Base-by-base conservation (phyloP, 495 filamentous ascomycete species). In the Neurospora sp. region DNA sequence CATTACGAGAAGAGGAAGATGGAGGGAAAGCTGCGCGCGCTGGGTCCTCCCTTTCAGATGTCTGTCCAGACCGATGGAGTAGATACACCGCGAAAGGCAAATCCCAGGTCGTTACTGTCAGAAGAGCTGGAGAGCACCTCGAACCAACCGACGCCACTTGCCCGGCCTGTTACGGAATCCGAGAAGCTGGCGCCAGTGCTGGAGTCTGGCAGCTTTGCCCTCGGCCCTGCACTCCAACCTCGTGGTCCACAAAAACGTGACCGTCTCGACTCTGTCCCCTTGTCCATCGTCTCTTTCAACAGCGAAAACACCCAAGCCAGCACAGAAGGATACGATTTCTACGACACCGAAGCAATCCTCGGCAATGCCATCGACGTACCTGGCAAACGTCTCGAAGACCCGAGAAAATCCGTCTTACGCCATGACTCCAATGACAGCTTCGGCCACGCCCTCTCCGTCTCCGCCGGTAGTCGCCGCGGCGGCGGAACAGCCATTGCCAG, bases 381-480 rank as follows among this genome's bases (percentile, higher is more conserved):
- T 9, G 75, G 81, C 20, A 82, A 84, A 27, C 81, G 83, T 0
- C 80, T 82, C 0, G 22, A 31, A 61, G 9, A 22, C 22, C 22
- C 20, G 10, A 31, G 22, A 61, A 61, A 22, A 16, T 14, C 53
- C 7, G 85, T 89, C 22, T 77, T 86, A 31, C 86, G 91, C 27
- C 90, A 91, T 68, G 90, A 94, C 74, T 96, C 93, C 2, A 87
- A 90, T 31, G 93, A 95, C 73, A 94, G 92, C 75, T 93, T 93
- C 75, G 73, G 75, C 10, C 88, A 91, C 40, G 89, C 96, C 84
- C 93, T 96, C 79, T 94, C 91, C n/a, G 87, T 90, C 9, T 94
- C 92, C 3, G 89, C 89, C 14, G 88, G 90, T 20, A 89, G 88
- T 68, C 76, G 81, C 37, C 85, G 82, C 22, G 74, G 81, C 44